Evolutionary conservation across 305 asterid genomes (phyloP).

Genomic region (Stenogyne calaminthoides): DNA sequence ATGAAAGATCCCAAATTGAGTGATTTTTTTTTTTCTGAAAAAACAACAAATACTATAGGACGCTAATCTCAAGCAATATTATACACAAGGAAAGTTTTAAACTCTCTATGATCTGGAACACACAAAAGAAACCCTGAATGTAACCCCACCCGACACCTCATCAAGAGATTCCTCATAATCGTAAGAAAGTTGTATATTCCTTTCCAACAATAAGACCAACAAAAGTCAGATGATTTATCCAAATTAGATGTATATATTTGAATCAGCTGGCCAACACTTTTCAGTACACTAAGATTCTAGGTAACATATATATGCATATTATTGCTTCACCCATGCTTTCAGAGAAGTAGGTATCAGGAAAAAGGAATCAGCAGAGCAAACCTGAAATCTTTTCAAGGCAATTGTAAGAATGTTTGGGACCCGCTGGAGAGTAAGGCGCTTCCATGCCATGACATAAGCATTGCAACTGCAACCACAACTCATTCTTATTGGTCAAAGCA

Average conservation of each 20-base stretch:
- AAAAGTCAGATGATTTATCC: not conserved
- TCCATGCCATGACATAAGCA: constrained; percentile 97
- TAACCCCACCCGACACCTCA: not conserved
- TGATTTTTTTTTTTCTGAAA: too few relatives aligned
- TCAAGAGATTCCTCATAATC: not conserved
- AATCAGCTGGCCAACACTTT: constrained; percentile 1
- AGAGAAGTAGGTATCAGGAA: not conserved
- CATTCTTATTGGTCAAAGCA: constrained; percentile 30
- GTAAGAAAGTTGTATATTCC: not conserved
- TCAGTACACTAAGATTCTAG: not conserved
- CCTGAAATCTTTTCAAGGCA: constrained; percentile 99
- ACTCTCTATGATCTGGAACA: not conserved
- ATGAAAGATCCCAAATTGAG: not conserved
- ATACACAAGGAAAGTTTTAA: not conserved
- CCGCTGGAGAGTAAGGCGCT: constrained; percentile 70
- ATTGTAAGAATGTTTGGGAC: constrained; percentile 96
- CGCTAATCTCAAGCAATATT: not conserved
- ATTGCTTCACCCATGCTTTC: not conserved
- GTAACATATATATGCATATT: constrained; percentile 15
- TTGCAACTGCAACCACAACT: constrained; percentile 71
- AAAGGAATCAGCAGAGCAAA: constrained; percentile 32
- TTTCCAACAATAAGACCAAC: not conserved
- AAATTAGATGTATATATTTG: not conserved
- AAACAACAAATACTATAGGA: not conserved
- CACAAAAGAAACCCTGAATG: not conserved